These are phyloP conservation scores for Arthroderma sp. DNA, from an alignment of 2,329 filamentous ascomycete genomes.

Conservation along the genomic window DNA sequence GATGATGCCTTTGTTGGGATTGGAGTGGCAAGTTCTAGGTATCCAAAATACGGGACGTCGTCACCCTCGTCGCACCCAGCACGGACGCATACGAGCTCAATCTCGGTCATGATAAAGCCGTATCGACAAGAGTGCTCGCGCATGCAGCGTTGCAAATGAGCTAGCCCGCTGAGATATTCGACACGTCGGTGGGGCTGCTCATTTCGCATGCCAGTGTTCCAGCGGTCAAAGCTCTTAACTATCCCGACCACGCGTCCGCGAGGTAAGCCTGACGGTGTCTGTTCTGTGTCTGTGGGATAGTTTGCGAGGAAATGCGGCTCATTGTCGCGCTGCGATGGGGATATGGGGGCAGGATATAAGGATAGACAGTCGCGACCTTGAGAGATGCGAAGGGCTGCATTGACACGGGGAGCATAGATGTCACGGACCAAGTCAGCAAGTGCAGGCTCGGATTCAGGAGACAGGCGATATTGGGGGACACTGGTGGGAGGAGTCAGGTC, in stretches of 20 bases:
- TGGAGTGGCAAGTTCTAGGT: constrained; percentile 57
- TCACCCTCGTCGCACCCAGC: constrained; percentile 51
- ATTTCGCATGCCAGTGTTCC: constrained; percentile 88
- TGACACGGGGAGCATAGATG: constrained; percentile 76
- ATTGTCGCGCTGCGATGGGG: constrained; percentile 26
- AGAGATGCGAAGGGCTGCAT: constrained; percentile 65
- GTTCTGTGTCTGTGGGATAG: constrained; percentile 39
- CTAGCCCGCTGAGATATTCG: constrained; percentile 74
- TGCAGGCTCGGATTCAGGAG: constrained; percentile 64
- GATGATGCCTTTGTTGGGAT: constrained; percentile 39
- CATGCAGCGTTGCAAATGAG: constrained; percentile 81
- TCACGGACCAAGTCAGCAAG: constrained; percentile 63
- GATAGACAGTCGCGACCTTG: constrained; percentile 50
- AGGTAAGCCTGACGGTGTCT: constrained; percentile 36
- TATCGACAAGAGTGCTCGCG: constrained; percentile 87
- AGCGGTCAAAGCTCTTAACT: constrained; percentile 83
- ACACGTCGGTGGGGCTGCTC: constrained; percentile 75
- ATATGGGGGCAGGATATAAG: constrained; percentile 29
- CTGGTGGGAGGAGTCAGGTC: constrained; percentile 25
- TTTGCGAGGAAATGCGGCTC: constrained; percentile 41
- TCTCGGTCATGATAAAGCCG: constrained; percentile 92
- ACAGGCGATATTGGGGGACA: constrained; percentile 38
- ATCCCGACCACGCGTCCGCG: constrained; percentile 62
- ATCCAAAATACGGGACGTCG: constrained; percentile 70
- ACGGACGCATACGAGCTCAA: constrained; percentile 82